Percentiles rank a stretch among this genome's conserved stretches.
Evolutionary conservation across 2,329 filamentous ascomycete species (phyloP).

Genomic region (Aspergillus pseudoterreus): DNA sequence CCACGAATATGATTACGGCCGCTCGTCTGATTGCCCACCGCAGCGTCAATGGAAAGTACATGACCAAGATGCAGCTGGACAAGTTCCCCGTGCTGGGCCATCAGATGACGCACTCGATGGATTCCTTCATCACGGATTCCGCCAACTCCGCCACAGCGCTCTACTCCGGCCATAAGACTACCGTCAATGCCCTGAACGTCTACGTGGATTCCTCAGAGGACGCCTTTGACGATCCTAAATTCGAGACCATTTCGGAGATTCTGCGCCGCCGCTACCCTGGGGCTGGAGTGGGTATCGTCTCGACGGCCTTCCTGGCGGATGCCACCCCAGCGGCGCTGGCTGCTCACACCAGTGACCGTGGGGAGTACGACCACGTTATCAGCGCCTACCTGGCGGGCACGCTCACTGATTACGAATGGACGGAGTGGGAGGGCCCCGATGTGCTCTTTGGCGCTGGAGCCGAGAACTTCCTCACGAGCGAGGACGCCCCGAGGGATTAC

Average conservation of each 20-base stretch:
- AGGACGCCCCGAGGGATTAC: constrained; percentile 56
- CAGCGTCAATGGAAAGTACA: constrained; percentile 79
- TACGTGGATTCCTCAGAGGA: constrained; percentile 73
- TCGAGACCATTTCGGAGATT: constrained; percentile 72
- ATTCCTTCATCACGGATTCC: constrained; percentile 80
- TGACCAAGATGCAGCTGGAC: constrained; percentile 71
- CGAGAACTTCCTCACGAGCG: constrained; percentile 71
- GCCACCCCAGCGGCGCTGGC: constrained; percentile 75
- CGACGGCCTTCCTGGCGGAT: constrained; percentile 71
- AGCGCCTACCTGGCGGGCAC: constrained; percentile 69
- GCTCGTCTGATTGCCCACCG: constrained; percentile 78
- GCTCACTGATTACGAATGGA: constrained; percentile 77
- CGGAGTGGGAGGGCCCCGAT: constrained; percentile 68
- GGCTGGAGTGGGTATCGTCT: constrained; percentile 62
- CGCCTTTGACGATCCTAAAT: constrained; percentile 77
- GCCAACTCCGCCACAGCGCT: constrained; percentile 80
- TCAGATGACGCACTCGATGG: constrained; percentile 84
- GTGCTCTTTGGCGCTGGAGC: constrained; percentile 80
- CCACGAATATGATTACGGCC: constrained; percentile 52
- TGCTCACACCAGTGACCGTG: constrained; percentile 68
- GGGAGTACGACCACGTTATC: constrained; percentile 67
- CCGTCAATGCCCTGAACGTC: constrained; percentile 76
- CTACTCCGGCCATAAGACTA: constrained; percentile 80
- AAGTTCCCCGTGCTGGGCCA: constrained; percentile 82
- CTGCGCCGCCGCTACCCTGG: constrained; percentile 64